Evolutionary conservation across 257 asterid species (phyloP).

Genomic region (Osmanthus fragrans): DNA sequence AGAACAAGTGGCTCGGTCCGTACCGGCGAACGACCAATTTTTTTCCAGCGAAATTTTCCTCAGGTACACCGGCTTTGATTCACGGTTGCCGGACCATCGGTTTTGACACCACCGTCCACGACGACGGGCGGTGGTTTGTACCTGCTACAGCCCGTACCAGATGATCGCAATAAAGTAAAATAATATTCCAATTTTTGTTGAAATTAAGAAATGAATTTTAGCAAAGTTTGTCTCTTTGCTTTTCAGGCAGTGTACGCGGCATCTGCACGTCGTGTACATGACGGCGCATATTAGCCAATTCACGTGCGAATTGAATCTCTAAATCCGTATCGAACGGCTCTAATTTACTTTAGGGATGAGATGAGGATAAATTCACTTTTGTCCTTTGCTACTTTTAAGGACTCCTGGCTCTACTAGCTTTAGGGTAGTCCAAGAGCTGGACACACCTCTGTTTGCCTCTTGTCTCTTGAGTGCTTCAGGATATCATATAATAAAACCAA

Average conservation of each 20-base stretch:
- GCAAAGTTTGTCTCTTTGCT: neutral
- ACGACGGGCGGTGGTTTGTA: conserved; percentile 27
- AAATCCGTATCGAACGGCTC: conserved; percentile 3
- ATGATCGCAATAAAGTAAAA: conserved; percentile 26
- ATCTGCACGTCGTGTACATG: conserved; percentile 28
- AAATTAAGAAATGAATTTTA: neutral
- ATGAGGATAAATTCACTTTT: conserved; percentile 3
- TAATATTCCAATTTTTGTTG: conserved; percentile 8
- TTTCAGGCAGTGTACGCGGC: conserved; percentile 39
- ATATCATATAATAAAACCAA: neutral
- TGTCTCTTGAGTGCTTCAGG: neutral
- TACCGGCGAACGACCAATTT: conserved; percentile 57
- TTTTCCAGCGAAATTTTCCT: conserved; percentile 31
- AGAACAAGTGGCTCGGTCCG: conserved; percentile 72
- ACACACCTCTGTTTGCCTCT: neutral
- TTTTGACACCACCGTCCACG: conserved; percentile 51
- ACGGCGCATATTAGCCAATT: conserved; percentile 34
- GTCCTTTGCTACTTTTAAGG: neutral
- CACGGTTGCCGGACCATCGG: conserved; percentile 52
- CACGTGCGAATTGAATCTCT: neutral
- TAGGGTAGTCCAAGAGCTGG: too few species aligned
- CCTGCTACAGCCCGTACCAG: conserved; percentile 54
- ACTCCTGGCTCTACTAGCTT: too few species aligned
- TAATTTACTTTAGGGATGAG: neutral
- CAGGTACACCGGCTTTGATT: conserved; percentile 5